Base-by-base conservation (phyloP, 164 flowering plant species). In the Nymphaea thermarum region DNA sequence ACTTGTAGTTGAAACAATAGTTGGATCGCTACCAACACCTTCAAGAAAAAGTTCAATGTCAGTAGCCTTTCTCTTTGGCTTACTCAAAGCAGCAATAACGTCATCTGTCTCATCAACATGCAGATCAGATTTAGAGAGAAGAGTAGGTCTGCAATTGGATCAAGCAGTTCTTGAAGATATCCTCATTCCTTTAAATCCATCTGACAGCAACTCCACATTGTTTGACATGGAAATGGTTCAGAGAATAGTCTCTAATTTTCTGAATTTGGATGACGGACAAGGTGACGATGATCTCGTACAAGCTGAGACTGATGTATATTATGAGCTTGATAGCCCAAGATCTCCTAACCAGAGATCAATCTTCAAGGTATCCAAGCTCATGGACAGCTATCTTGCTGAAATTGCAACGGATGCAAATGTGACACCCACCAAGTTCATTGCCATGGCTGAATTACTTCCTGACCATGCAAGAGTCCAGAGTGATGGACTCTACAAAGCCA, bases 81-180 rank as follows among this genome's bases (percentile, higher is more conserved):
- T 95, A 71, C 69, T 95, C 70, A 91, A 90, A 71, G 74, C 85
- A 6, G 86, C 98, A 6, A 84, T 85, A 25, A 76, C 82, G 8
- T 73, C 84, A 11, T 85, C 92, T 5, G 84, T 88, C 6, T 82
- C 93, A 4, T 74, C 83, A 18, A 77, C 90, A 68, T 92, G 98
- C 77, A 83, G 83, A 74, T 77, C 96, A 4, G 94, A 95, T 71
- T 69, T 95, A 61, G 99, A 95, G 81, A 78, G 92, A 73, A 75
- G 99, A 69, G 88, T 95, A 3, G 96, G 98, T 3, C 73, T 90
- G 73, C 96, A 88, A 62, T 82, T 95, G n/a, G 98, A 95, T 70
- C 96, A 95, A 74, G 99, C 98, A 8, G 90, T 95, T 71, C 91
- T 95, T 36, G 99, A 92, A 75, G 99, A 95, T 80, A 83, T 95